Conservation (phyloP, 768 basidiomycete species). For the Leccinum boreale region DNA sequence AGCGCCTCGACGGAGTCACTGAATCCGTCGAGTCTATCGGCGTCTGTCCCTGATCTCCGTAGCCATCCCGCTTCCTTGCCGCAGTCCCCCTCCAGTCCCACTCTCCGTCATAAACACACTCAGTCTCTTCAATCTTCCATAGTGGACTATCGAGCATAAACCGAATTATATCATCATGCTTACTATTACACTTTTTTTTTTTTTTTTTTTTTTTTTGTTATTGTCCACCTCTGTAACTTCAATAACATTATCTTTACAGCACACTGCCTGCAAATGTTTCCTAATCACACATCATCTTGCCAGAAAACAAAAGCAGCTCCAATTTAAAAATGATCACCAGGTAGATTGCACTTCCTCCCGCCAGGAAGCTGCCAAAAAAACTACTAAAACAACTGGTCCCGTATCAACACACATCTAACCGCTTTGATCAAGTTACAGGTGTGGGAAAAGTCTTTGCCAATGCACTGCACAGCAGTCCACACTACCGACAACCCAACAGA, state of each 20-base stretch:
- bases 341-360: constrained; percentile 8
- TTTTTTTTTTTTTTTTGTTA: constrained; percentile 15
- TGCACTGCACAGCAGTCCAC: constrained; percentile 21
- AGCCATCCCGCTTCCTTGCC: constrained; percentile 9
- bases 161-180: constrained; percentile 14
- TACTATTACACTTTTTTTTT: constrained; percentile 8
- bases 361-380: constrained; percentile 7
- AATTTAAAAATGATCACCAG: background rate
- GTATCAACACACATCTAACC: constrained; percentile 20
- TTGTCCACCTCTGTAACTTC: constrained; percentile 22
- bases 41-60: constrained; percentile 26
- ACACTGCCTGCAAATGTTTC: constrained; percentile 2
- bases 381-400: constrained; percentile 9
- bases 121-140: constrained; percentile 10
- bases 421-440: constrained; percentile 7
- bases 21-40: constrained; percentile 18
- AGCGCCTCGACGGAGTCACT: constrained; percentile 4
- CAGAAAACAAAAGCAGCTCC: background rate
- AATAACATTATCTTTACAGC: constrained; percentile 3
- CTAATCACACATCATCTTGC: background rate
- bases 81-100: constrained; percentile 10
- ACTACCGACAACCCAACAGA: constrained; percentile 9
- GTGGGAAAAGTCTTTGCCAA: constrained; percentile 9
- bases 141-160: constrained; percentile 28
- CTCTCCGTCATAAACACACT: constrained; percentile 11